Evolutionary conservation across 768 basidiomycete species (phyloP).

Genomic region (Termitomyces titanicus): DNA sequence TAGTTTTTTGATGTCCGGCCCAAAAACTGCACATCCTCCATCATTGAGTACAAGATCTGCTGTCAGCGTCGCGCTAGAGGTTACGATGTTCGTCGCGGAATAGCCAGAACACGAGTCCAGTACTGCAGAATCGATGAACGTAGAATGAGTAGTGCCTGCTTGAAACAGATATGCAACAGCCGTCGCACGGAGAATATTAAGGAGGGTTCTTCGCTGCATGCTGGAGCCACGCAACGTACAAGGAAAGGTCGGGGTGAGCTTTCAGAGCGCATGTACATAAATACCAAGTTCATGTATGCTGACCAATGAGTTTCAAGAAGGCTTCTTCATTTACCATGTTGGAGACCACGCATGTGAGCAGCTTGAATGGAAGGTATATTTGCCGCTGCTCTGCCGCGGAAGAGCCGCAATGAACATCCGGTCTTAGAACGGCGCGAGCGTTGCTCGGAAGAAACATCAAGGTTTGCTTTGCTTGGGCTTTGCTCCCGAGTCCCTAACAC

Average conservation of each 20-base stretch:
- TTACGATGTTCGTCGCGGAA: slow-evolving; percentile 41
- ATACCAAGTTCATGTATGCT: too few species aligned
- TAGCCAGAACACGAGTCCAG: slow-evolving; percentile 65
- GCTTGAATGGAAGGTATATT: too few species aligned
- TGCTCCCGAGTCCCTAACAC: too few species aligned
- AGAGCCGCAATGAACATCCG: too few species aligned
- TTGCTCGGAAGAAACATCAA: too few species aligned
- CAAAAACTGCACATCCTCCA: slow-evolving; percentile 56
- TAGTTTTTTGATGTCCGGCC: slow-evolving; percentile 46
- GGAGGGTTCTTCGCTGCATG: slow-evolving; percentile 3
- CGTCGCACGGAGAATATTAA: slow-evolving; percentile 1
- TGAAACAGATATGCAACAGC: slow-evolving; percentile 5
- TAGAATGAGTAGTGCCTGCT: slow-evolving; percentile 1
- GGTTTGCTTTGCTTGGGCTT: too few species aligned
- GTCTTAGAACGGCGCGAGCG: too few species aligned
- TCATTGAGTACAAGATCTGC: slow-evolving; percentile 53
- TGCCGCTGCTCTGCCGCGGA: too few species aligned
- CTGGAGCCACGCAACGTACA: not conserved
- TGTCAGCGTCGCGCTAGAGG: slow-evolving; percentile 34
- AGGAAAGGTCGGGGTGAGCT: not conserved
- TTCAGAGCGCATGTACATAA: too few species aligned
- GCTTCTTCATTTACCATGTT: too few species aligned
- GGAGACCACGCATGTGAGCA: too few species aligned
- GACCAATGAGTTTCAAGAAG: not conserved
- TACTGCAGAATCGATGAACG: slow-evolving; percentile 27